Evolutionary conservation across 345 rosid species (phyloP), one percentile per base, ranked within the genome.

Genomic region (Abelmoschus esculentus): DNA sequence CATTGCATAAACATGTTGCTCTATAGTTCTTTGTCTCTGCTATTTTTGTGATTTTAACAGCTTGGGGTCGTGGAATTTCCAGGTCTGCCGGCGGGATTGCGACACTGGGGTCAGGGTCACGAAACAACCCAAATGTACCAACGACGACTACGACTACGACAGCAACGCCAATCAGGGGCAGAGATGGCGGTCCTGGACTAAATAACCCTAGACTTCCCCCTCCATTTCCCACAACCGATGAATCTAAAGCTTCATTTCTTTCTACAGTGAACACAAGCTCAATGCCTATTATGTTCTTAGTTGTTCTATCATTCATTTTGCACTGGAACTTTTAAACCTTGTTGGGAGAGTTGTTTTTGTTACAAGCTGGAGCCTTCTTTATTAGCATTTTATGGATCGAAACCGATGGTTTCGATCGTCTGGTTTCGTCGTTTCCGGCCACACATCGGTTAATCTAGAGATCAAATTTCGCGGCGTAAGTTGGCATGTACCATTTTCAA

Each of bases 41-140:
- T 14, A 46, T 28, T 61, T 61, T 6, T 17, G 10, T 13, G 50
- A 36, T 17, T 46, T 26, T 73, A 72, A 77, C 66, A 34, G 50
- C 32, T 36, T 61, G 19, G 28, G 22, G 66, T 71, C 28, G n/a
- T 65, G 42, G 46, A 69, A 70, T 69, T 64, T 77, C 13, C 72
- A 84, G 87, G 78, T 50, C 85, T 4, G 83, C 87, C 0, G 82
- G 85, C 64, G 85, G 82, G 44, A 18, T 54, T 6, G 47, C 66
- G 1, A 56, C 75, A 14, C 64, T 75, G n/a, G 60, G 76, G 53
- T 18, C 81, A n/a, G 13, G 72, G 12, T 15, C 58, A 1, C 28
- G 50, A 40, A 68, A 56, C 32, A 73, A 50, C 40, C 53, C 79
- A 1, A 67, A 18, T 15, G 46, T 17, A 2, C 72, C 74, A 3